phyloP scores from a whole-genome alignment of 1,284 basidiomycete species.

The Fistulinella cinereoalba region DNA sequence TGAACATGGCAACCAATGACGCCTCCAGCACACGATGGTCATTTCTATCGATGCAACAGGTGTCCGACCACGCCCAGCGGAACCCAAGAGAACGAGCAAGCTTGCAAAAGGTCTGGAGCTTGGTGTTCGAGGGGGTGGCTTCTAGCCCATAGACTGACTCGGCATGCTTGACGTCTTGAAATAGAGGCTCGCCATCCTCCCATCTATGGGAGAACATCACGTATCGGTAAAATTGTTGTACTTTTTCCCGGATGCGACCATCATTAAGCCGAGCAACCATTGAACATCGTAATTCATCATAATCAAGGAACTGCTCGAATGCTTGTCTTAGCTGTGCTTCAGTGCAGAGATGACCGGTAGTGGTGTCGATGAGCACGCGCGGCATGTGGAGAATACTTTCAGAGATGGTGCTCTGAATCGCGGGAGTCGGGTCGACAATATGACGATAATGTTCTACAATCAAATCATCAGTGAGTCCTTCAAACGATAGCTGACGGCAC shows the following conservation, averaged over 20 bases:
- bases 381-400: constrained; percentile 1
- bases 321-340: no score
- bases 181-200: constrained; percentile 9
- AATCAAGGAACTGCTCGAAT: background rate
- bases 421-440: background rate
- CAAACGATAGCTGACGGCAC: background rate
- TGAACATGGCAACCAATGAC: no score
- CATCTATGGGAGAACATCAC: constrained; percentile 5
- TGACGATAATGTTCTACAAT: background rate
- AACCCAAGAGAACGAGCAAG: background rate
- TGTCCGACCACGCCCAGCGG: no score
- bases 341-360: constrained; percentile 5
- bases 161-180: background rate
- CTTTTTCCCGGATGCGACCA: background rate
- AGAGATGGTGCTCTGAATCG: background rate
- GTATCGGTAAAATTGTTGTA: constrained; percentile 1
- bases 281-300: no score
- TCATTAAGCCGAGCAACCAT: no score
- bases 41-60: no score
- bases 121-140: background rate
- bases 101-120: background rate
- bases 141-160: background rate
- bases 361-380: constrained; percentile 6
- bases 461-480: no score
- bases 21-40: no score